Percentiles rank a stretch among this genome's conserved stretches.
Evolutionary conservation across 2,329 filamentous ascomycete species (phyloP).

Genomic region (Calonectria multiphialidica): DNA sequence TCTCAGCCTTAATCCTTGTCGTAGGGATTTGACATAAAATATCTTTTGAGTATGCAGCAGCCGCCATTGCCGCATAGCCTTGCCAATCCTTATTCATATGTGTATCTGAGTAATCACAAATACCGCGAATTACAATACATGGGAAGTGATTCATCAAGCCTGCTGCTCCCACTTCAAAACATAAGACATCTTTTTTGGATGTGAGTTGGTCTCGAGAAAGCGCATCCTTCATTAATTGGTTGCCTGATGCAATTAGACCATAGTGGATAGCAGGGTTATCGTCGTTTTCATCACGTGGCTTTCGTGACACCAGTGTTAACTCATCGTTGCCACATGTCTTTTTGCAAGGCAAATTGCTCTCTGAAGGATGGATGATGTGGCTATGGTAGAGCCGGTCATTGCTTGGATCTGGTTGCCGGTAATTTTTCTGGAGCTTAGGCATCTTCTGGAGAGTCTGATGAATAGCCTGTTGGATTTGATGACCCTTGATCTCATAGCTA

Average conservation of each 20-base stretch:
- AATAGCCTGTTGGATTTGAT: neutral
- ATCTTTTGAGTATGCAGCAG: neutral
- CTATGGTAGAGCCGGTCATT: neutral
- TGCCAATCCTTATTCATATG: conserved; percentile 16
- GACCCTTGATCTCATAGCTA: neutral
- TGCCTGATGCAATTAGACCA: neutral
- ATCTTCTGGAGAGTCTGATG: neutral
- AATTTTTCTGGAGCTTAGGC: neutral
- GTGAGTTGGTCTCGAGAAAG: neutral
- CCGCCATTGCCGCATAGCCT: conserved; percentile 6
- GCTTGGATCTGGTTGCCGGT: neutral
- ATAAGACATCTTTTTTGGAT: neutral
- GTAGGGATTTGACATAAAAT: neutral
- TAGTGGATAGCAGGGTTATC: neutral
- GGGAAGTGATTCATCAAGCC: neutral
- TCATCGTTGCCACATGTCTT: neutral
- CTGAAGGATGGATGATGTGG: neutral
- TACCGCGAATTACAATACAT: conserved; percentile 1
- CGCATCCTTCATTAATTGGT: neutral
- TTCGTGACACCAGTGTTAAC: neutral
- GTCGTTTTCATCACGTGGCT: neutral
- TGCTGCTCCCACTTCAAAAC: neutral
- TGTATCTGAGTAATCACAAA: conserved; percentile 11
- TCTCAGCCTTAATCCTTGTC: neutral
- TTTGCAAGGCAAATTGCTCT: neutral